A percentile compares a stretch with the other conserved stretches of the same genome.
phyloP scores from a whole-genome alignment of 2,329 filamentous ascomycete genomes.

The Penicillium decumbens region DNA sequence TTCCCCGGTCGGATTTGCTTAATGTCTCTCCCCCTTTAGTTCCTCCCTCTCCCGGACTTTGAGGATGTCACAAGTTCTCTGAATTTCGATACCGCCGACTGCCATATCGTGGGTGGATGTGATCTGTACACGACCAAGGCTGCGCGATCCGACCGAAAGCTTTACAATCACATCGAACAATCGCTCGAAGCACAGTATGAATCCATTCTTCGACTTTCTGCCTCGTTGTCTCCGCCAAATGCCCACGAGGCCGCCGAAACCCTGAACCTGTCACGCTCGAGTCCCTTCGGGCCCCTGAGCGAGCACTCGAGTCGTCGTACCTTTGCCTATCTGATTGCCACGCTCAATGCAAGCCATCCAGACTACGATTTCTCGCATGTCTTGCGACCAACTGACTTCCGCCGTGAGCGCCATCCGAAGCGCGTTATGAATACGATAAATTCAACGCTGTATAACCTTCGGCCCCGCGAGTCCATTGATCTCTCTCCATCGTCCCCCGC shows the following conservation, averaged over 20 bases:
- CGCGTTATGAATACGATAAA: constrained; percentile 83
- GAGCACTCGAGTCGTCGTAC: constrained; percentile 84
- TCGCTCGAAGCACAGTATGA: constrained; percentile 89
- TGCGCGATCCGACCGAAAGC: constrained; percentile 89
- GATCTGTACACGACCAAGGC: constrained; percentile 98
- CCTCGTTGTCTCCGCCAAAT: constrained; percentile 79
- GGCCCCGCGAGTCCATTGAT: constrained; percentile 54
- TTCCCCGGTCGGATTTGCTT: constrained; percentile 4
- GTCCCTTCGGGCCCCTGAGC: constrained; percentile 85
- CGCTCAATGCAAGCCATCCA: constrained; percentile 88
- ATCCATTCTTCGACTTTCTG: constrained; percentile 77
- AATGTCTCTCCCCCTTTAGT: constrained; percentile 53
- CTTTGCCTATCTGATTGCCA: constrained; percentile 94
- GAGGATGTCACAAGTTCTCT: constrained; percentile 87
- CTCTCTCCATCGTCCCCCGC: constrained; percentile 40
- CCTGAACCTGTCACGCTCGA: constrained; percentile 76
- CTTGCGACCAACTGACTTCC: constrained; percentile 83
- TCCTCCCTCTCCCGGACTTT: constrained; percentile 83
- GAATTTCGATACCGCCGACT: constrained; percentile 92
- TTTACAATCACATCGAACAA: constrained; percentile 92
- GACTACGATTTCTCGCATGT: constrained; percentile 98
- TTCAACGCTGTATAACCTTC: constrained; percentile 78
- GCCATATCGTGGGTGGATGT: constrained; percentile 86
- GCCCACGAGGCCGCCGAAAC: constrained; percentile 62
- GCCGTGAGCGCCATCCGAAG: constrained; percentile 72